phyloP scores from a whole-genome alignment of 805 yeast species.

The Grigorovia yakushimaensis region DNA sequence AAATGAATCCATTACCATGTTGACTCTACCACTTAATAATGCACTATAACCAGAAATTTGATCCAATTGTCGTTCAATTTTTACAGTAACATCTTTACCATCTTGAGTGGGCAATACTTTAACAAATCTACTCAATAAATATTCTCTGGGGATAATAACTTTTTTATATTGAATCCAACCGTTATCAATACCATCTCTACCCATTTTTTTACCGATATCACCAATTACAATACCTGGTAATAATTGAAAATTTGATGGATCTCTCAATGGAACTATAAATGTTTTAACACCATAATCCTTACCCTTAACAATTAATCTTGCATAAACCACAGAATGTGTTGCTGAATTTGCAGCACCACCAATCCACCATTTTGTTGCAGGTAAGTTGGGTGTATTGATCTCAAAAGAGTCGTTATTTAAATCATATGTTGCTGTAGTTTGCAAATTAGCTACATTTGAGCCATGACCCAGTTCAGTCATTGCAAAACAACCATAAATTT shows the following conservation, averaged over 20 bases:
- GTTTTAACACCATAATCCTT: slow-evolving; percentile 89
- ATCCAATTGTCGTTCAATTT: slow-evolving; percentile 60
- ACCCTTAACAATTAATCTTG: slow-evolving; percentile 70
- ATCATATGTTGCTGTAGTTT: slow-evolving; percentile 84
- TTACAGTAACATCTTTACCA: slow-evolving; percentile 39
- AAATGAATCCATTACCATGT: slow-evolving; percentile 80
- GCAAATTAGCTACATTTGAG: slow-evolving; percentile 85
- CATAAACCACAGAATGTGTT: slow-evolving; percentile 77
- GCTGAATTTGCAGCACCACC: slow-evolving; percentile 97
- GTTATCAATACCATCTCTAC: slow-evolving; percentile 90
- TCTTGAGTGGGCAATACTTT: slow-evolving; percentile 60
- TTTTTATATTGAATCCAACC: slow-evolving; percentile 92
- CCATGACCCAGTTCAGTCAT: slow-evolving; percentile 95
- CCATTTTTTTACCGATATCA: slow-evolving; percentile 93
- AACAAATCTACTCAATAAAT: slow-evolving; percentile 73
- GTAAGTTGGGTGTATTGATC: slow-evolving; percentile 79
- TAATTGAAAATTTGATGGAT: slow-evolving; percentile 51
- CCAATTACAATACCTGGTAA: slow-evolving; percentile 78
- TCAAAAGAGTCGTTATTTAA: slow-evolving; percentile 52
- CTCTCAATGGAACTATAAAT: slow-evolving; percentile 84
- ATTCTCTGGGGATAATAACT: slow-evolving; percentile 75
- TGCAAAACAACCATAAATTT: slow-evolving; percentile 77
- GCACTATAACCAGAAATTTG: slow-evolving; percentile 80
- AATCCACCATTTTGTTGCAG: slow-evolving; percentile 98
- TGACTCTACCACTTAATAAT: slow-evolving; percentile 76